Base-by-base conservation (phyloP, 306 rosid genomes). In the Mucuna pruriens region DNA sequence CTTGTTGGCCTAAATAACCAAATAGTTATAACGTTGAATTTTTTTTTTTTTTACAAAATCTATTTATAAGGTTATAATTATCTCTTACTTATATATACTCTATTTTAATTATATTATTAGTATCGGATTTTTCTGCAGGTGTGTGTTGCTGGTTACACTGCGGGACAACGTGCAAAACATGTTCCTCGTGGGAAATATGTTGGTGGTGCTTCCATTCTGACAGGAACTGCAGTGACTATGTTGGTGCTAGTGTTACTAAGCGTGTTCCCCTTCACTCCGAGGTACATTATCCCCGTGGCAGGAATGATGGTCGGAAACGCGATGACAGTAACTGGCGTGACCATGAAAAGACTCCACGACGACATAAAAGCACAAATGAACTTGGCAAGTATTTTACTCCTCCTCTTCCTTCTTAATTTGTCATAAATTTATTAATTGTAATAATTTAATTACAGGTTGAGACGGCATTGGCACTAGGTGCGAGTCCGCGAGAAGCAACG, bases 301-400 rank as follows among this genome's bases (percentile, higher is more conserved):
- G 98, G 98, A 60, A 94, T 94, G 98, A 92, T 94, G 97, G 98
- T 94, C 20, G 98, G 98, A 1, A 94, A 94, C 44, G 75, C 97
- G 2, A 94, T 94, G 98, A 92, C 97, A 0, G 98, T 94, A 6
- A 94, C 98, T 2, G 98, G 98, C 7, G 97, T 94, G 13, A 91
- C 97, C 15, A 94, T 94, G 98, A 94, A 91, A 83, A 85, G 94
- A 80, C 91, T 94, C n/a, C 74, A 97, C 1, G 98, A 94, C 1
- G 97, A 94, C 74, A 89, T 94, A 64, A 88, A 92, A 79, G 75
- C 86, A 3, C 97, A 94, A 63, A 88, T 79, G 25, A 92, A 83
- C 81, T 83, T 94, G 86, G 98, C 91, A 75, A 4, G 81, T 36
- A 70, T 44, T 39, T 0, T 48, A 15, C 55, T 16, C 20, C 0